Base-by-base conservation (phyloP, 1,284 basidiomycete species). In the Melampsora larici-populina region DNA sequence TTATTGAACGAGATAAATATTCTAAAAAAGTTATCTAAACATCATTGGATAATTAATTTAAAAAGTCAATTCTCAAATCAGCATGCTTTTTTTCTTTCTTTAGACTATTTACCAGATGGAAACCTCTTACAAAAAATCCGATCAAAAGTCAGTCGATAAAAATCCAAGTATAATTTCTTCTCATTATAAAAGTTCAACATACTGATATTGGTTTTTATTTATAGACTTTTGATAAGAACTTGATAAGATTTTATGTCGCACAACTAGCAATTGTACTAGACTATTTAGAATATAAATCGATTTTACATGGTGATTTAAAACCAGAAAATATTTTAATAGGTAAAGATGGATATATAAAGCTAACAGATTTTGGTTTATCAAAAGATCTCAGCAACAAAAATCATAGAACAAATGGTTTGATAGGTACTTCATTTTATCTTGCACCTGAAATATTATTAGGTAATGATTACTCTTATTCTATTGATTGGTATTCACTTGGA, bases 261-360 rank as follows among this genome's bases (percentile, higher is more conserved):
- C 51, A 58, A 18, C 6, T 58, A 15, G 26, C 51, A 58, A 21
- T 58, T 15, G 51, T 26, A 15, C 17, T 58, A 58, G 51, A 58
- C 2, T 58, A n/a, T 58, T 8, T 58, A 58, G n/a, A 58, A 21
- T 58, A 11, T 11, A 26, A 58, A 18, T 21, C n/a, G 6, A 26
- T 58, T 26, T 21, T 58, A n/a, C 51, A 58, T 18, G n/a, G 51
- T n/a, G 51, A 58, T 18, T n/a, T 58, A 8, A 58, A 58, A 58
- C 51, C 51, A 26, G 51, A 58, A 18, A 58, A 58, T 1, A 18
- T 58, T 58, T 26, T 58, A n/a, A 26, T 58, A 26, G 51, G 51
- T 58, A 18, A 58, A 26, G 51, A 58, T 58, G 51, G 51, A 58
- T 58, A 58, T 58, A 58, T 58, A 21, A 58, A 58, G 26, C 51